These are phyloP conservation scores for Nectriaceae sp. DNA, from an alignment of 2,329 filamentous ascomycete genomes.

Conservation along the genomic window DNA sequence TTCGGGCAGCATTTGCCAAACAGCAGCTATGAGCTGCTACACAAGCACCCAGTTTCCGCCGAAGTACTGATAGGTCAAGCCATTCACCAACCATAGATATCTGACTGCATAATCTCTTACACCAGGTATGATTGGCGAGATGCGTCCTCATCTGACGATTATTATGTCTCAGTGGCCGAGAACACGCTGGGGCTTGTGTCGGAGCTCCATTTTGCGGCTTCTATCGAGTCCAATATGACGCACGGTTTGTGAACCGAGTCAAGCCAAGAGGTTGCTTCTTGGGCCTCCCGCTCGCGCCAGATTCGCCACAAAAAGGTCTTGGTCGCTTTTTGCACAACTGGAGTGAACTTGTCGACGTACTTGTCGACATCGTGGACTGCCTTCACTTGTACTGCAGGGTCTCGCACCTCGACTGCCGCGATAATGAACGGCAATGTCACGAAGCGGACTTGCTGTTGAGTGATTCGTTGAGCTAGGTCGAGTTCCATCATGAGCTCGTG, in stretches of 20 bases:
- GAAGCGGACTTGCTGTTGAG: neutral
- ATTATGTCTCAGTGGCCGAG: no score
- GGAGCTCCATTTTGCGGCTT: neutral
- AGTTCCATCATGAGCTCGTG: conserved; percentile 3
- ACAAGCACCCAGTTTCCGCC: no score
- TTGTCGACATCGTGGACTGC: conserved; percentile 1
- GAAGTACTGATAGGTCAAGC: no score
- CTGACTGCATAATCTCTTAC: no score
- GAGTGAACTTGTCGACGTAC: neutral
- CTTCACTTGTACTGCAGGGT: neutral
- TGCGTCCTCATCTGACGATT: no score
- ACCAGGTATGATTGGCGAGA: no score
- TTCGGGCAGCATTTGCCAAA: no score
- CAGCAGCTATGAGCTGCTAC: no score
- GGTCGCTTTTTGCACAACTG: conserved; percentile 1
- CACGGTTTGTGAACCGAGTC: conserved; percentile 1
- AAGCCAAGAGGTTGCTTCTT: neutral
- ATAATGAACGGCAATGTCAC: conserved; percentile 3
- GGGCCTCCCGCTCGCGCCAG: neutral
- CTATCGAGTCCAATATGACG: neutral
- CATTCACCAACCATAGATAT: no score
- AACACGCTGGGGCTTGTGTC: no score
- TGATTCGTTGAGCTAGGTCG: conserved; percentile 1
- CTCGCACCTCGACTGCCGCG: conserved; percentile 4
- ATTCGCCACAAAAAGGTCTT: conserved; percentile 1